A percentile compares a stretch with the other conserved stretches of the same genome.
These are phyloP conservation scores for Irpex sp. DNA, from an alignment of 1,284 basidiomycete genomes.

Conservation along the genomic window DNA sequence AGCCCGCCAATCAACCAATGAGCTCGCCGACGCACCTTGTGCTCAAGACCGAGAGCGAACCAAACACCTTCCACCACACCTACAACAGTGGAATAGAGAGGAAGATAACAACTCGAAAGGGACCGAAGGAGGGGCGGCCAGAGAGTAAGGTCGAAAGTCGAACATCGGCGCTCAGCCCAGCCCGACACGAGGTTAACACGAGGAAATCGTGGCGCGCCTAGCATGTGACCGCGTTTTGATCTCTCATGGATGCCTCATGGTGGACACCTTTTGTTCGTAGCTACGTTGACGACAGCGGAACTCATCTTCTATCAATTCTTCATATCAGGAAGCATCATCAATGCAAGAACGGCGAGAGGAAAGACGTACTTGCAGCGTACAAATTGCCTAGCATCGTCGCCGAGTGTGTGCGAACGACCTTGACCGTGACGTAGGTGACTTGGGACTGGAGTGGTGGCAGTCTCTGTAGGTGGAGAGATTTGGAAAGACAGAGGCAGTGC, in stretches of 20 bases:
- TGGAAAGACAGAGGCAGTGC: too few relatives aligned
- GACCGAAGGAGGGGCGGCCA: not conserved
- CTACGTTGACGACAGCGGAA: too few relatives aligned
- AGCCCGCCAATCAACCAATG: not conserved
- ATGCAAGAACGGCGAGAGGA: too few relatives aligned
- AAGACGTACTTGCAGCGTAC: too few relatives aligned
- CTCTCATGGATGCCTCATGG: not conserved
- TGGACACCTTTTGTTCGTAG: too few relatives aligned
- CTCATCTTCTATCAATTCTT: too few relatives aligned
- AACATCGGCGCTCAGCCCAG: not conserved
- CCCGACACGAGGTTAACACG: not conserved
- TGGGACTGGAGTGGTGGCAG: too few relatives aligned
- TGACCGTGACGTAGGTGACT: too few relatives aligned
- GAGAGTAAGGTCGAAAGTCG: not conserved
- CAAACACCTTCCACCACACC: not conserved
- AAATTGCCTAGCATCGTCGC: too few relatives aligned
- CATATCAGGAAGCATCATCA: too few relatives aligned
- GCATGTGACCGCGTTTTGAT: not conserved
- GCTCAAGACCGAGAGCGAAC: not conserved
- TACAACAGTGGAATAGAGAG: not conserved
- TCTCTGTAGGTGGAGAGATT: too few relatives aligned
- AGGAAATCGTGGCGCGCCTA: not conserved
- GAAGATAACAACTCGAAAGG: not conserved
- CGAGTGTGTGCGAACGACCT: too few relatives aligned
- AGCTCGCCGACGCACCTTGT: conserved; percentile 1